Percentiles rank a stretch among this genome's conserved stretches.
Evolutionary conservation across 192 early-diverging fungal genomes (phyloP).

Genomic region (Gigaspora rosea): DNA sequence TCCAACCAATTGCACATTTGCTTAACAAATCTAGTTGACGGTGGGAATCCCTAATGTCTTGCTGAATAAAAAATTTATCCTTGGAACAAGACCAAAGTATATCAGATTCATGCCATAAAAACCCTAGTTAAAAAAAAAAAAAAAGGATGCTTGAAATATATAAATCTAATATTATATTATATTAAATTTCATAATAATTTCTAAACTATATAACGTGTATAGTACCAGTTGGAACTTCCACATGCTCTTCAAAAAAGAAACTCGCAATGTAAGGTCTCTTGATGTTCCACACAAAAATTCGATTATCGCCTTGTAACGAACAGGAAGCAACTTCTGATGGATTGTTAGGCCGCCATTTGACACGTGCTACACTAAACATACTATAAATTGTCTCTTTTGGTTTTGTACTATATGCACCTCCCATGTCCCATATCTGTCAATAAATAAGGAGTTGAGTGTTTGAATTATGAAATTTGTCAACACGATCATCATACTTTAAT

Average conservation of each 20-base stretch:
- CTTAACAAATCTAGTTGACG: conserved; percentile 50
- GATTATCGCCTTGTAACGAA: conserved; percentile 58
- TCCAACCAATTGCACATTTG: conserved; percentile 62
- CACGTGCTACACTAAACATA: conserved; percentile 64
- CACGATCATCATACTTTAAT: conserved; percentile 60
- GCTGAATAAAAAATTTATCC: conserved; percentile 71
- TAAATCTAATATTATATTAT: background rate
- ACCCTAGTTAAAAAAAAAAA: conserved; percentile 43
- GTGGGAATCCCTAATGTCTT: conserved; percentile 54
- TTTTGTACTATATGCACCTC: conserved; percentile 57
- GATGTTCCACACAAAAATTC: conserved; percentile 77
- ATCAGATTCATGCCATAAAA: conserved; percentile 66
- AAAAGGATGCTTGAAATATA: background rate
- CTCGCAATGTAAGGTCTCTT: conserved; percentile 66
- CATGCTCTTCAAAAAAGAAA: conserved; percentile 69
- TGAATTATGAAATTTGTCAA: background rate
- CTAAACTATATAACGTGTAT: background rate
- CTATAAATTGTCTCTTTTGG: conserved; percentile 65
- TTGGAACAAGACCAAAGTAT: conserved; percentile 74
- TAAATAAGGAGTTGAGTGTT: background rate
- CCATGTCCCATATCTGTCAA: conserved; percentile 68
- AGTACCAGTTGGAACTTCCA: conserved; percentile 65
- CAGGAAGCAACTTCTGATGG: conserved; percentile 73
- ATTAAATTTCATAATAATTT: background rate
- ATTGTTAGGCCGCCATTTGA: conserved; percentile 72